phyloP scores from a whole-genome alignment of 2,329 filamentous ascomycete genomes.

The Ustilaginoidea virens region DNA sequence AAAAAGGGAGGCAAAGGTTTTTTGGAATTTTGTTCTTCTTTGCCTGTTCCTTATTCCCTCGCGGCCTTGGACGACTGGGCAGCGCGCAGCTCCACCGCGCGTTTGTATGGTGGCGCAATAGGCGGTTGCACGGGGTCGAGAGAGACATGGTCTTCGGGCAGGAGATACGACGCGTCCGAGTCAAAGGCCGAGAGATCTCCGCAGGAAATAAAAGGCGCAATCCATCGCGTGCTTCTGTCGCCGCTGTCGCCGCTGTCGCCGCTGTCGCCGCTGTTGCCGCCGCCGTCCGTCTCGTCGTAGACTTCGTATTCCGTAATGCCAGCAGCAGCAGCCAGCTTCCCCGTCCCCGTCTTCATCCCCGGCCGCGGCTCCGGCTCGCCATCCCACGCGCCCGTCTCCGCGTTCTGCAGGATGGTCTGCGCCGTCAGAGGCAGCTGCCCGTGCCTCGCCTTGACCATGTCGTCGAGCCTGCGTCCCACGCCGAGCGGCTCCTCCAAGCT shows the following conservation, averaged over 20 bases:
- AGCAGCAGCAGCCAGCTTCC: constrained; percentile 12
- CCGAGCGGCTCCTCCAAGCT: constrained; percentile 64
- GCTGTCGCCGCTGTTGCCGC: constrained; percentile 9
- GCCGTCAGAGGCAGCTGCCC: constrained; percentile 25
- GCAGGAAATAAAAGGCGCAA: constrained; percentile 92
- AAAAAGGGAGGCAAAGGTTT: no score
- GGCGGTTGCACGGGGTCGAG: constrained; percentile 89
- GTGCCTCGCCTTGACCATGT: constrained; percentile 30
- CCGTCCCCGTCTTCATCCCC: no score
- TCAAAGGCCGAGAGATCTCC: constrained; percentile 91
- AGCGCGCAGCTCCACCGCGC: constrained; percentile 59
- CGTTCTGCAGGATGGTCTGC: constrained; percentile 29
- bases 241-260: constrained; percentile 19
- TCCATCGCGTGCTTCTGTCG: constrained; percentile 49
- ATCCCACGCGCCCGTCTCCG: constrained; percentile 28
- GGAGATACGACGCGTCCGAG: constrained; percentile 82
- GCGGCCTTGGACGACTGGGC: constrained; percentile 12
- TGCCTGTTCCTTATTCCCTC: background rate
- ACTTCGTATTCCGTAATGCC: constrained; percentile 31
- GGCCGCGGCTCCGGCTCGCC: constrained; percentile 7
- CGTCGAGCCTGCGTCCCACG: constrained; percentile 37
- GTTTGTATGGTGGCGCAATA: constrained; percentile 88
- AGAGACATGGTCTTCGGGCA: constrained; percentile 74
- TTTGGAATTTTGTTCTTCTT: background rate
- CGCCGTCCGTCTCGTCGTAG: constrained; percentile 27